Base-by-base conservation (phyloP, 495 filamentous ascomycete species). In the Penicillium angulare region DNA sequence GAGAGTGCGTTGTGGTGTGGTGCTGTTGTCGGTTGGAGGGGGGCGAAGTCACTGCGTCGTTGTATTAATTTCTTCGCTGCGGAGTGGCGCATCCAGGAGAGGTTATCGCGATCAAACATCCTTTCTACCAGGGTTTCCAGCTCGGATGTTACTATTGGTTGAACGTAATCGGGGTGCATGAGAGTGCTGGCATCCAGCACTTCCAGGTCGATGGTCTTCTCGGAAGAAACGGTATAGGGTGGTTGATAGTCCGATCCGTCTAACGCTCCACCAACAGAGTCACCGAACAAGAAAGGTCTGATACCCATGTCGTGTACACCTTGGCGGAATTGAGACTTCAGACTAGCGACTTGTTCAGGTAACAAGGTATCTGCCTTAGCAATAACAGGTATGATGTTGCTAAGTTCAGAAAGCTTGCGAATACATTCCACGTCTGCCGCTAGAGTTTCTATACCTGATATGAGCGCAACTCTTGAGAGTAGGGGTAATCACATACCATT, bases 101-200 rank as follows among this genome's bases (percentile, higher is more conserved):
- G 77, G 44, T 87, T 90, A 35, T 95, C 86, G 5, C 78, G 78
- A 33, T 89, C 83, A 58, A 98, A 92, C 8, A 97, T 69, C 27
- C 83, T 80, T 24, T 79, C 67, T 31, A 97, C 85, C 10, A 99
- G 75, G 12, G 68, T 62, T 9, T 62, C 55, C 7, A 99, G 80
- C 53, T 99, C 95, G 17, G 90, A 92, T 22, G 79, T 64, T 9
- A 89, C 68, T 2, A 97, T 76, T 3, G 95, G 95, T 49, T 90
- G 87, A 15, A 96, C 76, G 65, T 99, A 99, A 57, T 92, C 88
- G 3, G 95, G 85, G 39, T 83, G 90, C 93, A 99, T 99, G 12
- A 99, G 77, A 0, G 93, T 80, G 59, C 89, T 95, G 22, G 93
- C 93, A 61, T 99, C 93, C 90, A 99, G 96, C 38, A 79, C 86